Evolutionary conservation across 495 filamentous ascomycete genomes (phyloP), one percentile per base, ranked within the genome.

Genomic region (Rusavskia elegans): DNA sequence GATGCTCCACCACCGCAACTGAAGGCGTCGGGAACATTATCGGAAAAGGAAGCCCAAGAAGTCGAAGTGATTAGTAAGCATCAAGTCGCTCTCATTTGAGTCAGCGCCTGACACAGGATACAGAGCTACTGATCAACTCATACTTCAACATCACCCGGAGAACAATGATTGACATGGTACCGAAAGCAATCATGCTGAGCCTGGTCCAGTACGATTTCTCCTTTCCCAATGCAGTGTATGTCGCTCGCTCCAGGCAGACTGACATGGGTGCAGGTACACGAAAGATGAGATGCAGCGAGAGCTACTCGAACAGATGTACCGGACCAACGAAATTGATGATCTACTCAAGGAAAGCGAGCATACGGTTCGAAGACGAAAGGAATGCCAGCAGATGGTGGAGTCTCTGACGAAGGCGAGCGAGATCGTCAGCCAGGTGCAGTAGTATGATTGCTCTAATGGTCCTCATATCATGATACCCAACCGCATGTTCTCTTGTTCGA

Each of bases 151-250:
- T 99, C 64, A 89, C 95, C 48, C 85, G 86, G 72, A 77, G 90
- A 53, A 99, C 93, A 48, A 92, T 99, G 90, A 95, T 97, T 55
- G 93, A 99, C 61, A 99, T 97, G 93, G 93, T 99, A 4, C 93
- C 93, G 38, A 99, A 99, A 72, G 92, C 93, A 19, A 92, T 99
- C 68, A 99, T 99, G 93, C 77, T 96, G 49, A 95, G 81, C 52
- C 79, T 99, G 39, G 93, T 99, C 25, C 80, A 85, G 87, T 95
- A 81, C 56, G 87, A 80, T 42, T 25, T 45, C 17, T 6, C 17
- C 48, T 45, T 37, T 6, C 17, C 48, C 30, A 1, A 27, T 27
- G 25, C 1, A 20, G 11, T 0, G 5, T 48, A 29, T 35, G 5
- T 9, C 10, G 1, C 16, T 39, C 5, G 10, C 2, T 14, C 5